phyloP scores from a whole-genome alignment of 2,329 filamentous ascomycete genomes.

The Microcyclospora tardicrescens region DNA sequence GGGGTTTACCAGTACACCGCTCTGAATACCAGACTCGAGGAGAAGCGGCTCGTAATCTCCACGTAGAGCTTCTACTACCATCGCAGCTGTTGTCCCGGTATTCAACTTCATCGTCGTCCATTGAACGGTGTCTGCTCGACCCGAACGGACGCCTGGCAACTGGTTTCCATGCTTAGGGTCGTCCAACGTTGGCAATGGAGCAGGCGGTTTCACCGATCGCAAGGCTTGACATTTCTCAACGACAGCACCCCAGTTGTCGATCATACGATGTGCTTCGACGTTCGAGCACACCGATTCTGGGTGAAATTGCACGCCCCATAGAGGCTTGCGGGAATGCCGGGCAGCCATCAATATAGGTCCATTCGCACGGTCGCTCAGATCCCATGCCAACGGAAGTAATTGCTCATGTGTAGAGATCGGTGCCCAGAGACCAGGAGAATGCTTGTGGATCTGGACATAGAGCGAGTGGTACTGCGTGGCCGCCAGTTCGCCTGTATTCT shows the following conservation, averaged over 20 bases:
- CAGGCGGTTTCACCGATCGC: not conserved
- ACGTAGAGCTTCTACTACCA: constrained; percentile 24
- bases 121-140: not conserved
- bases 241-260: constrained; percentile 60
- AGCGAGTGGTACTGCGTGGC: constrained; percentile 68
- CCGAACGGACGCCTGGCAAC: no score
- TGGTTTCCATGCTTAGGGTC: not conserved
- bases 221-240: constrained; percentile 31
- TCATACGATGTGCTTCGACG: constrained; percentile 46
- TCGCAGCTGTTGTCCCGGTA: constrained; percentile 5
- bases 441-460: constrained; percentile 32
- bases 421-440: constrained; percentile 24
- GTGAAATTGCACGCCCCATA: constrained; percentile 84
- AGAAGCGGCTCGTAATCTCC: constrained; percentile 26
- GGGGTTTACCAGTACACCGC: constrained; percentile 27
- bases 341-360: constrained; percentile 63
- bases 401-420: constrained; percentile 23
- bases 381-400: constrained; percentile 37
- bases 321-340: constrained; percentile 53
- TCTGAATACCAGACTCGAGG: constrained; percentile 36
- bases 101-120: not conserved
- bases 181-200: not conserved
- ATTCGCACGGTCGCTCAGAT: constrained; percentile 33
- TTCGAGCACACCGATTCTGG: constrained; percentile 82
- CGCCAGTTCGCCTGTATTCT: constrained; percentile 43